A percentile compares a stretch with the other conserved stretches of the same genome.
phyloP scores from a whole-genome alignment of 345 rosid genomes.

The Ceriops decandra region DNA sequence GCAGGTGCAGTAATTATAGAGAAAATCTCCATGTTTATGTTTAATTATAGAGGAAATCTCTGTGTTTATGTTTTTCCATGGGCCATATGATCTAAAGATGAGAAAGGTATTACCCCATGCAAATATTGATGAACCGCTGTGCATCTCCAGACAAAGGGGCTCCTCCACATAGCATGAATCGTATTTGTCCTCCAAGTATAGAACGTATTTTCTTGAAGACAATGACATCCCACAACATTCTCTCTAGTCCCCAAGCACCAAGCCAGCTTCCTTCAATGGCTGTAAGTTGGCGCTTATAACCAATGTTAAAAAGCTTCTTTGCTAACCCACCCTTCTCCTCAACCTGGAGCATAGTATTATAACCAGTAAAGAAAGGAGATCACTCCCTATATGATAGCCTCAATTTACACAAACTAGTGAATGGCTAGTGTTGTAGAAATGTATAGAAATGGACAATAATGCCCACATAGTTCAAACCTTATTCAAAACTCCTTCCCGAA shows the following conservation, averaged over 20 bases:
- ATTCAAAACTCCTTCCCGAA: slow-evolving; percentile 76
- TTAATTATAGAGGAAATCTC: too few relatives aligned
- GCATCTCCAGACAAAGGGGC: slow-evolving; percentile 87
- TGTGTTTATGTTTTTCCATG: background rate
- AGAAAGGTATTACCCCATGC: slow-evolving; percentile 65
- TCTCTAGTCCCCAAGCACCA: slow-evolving; percentile 92
- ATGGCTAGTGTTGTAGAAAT: background rate
- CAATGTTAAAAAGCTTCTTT: slow-evolving; percentile 61
- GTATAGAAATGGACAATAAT: slow-evolving; percentile 2
- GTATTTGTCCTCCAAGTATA: slow-evolving; percentile 69
- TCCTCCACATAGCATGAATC: slow-evolving; percentile 80
- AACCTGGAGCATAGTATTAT: slow-evolving; percentile 42
- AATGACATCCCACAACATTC: slow-evolving; percentile 58
- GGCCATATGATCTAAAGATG: background rate
- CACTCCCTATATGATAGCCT: background rate
- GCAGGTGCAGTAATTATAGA: too few relatives aligned
- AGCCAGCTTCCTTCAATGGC: slow-evolving; percentile 88
- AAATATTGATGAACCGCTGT: slow-evolving; percentile 84
- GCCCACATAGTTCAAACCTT: slow-evolving; percentile 37
- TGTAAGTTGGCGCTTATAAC: slow-evolving; percentile 60
- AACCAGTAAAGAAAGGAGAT: slow-evolving; percentile 9
- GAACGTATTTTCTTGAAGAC: slow-evolving; percentile 62
- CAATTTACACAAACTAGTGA: slow-evolving; percentile 1
- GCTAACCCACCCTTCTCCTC: slow-evolving; percentile 72
- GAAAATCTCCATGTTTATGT: background rate